Percentiles rank a stretch among this genome's conserved stretches.
Evolutionary conservation across 108 stramenopile species (phyloP).

Genomic region (Aurantiochytrium sp.): DNA sequence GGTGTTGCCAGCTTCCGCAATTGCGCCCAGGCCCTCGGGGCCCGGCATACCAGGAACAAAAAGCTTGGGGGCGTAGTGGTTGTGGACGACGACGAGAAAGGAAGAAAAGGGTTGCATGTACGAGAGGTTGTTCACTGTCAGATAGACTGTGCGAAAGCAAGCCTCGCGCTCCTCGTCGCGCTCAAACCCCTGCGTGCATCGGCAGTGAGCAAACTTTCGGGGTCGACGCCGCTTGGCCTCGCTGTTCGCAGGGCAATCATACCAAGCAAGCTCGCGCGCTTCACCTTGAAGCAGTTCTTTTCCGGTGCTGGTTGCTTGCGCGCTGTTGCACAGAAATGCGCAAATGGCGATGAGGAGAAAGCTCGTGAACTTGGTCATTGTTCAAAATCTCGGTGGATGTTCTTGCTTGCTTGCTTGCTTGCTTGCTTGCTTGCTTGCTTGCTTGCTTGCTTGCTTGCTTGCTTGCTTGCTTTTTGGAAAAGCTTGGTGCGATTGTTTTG

Average conservation of each 20-base stretch:
- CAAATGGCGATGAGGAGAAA: too few relatives aligned
- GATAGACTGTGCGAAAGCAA: neutral
- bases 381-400: too few relatives aligned
- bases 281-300: neutral
- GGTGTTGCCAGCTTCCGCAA: neutral
- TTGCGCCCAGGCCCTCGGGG: neutral
- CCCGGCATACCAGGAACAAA: constrained; percentile 7
- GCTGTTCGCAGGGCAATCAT: neutral
- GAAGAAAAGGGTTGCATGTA: constrained; percentile 25
- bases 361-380: too few relatives aligned
- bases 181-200: neutral
- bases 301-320: neutral
- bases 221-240: neutral
- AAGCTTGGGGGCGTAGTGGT: neutral
- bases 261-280: neutral
- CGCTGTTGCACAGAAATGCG: neutral
- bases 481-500: too few relatives aligned
- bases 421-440: too few relatives aligned
- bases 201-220: neutral
- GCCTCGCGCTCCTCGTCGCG: neutral
- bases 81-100: constrained; percentile 26
- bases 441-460: too few relatives aligned
- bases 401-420: too few relatives aligned
- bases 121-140: neutral
- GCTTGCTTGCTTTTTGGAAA: too few relatives aligned